These are phyloP conservation scores for Nitzschia sp. DNA, from an alignment of 108 stramenopile genomes.

Conservation along the genomic window DNA sequence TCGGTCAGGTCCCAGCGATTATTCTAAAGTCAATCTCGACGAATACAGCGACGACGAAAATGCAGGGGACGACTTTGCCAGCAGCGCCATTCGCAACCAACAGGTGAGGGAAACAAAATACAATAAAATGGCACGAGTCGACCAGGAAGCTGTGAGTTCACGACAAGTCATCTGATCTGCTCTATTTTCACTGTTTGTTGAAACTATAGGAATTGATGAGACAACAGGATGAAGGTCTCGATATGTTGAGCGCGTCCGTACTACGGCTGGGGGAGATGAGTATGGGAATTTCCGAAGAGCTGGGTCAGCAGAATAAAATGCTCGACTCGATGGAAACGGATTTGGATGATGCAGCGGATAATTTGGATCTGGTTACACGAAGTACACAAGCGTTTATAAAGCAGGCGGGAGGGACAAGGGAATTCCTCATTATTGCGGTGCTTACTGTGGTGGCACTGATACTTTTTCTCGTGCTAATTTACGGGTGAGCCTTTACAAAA, in stretches of 20 bases:
- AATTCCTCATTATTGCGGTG: conserved; percentile 72
- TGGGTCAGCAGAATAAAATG: conserved; percentile 89
- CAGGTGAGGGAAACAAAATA: conserved; percentile 47
- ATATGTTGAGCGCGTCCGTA: conserved; percentile 74
- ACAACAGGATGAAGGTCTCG: conserved; percentile 83
- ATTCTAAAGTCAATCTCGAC: conserved; percentile 40
- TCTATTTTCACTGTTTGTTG: conserved; percentile 2
- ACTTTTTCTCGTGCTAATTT: conserved; percentile 78
- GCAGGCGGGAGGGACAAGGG: conserved; percentile 77
- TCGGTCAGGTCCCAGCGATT: conserved; percentile 15
- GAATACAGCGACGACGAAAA: conserved; percentile 51
- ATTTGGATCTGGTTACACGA: conserved; percentile 79
- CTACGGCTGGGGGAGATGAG: conserved; percentile 78
- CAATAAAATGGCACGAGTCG: no score
- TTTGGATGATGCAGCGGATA: conserved; percentile 76
- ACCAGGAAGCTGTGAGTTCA: no score
- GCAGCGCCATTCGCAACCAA: conserved; percentile 45
- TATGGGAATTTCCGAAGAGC: conserved; percentile 84
- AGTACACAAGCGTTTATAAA: conserved; percentile 91
- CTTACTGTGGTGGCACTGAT: conserved; percentile 66
- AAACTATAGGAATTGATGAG: conserved; percentile 52
- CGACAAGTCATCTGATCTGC: no score
- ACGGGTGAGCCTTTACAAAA: no score
- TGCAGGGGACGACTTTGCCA: conserved; percentile 44
- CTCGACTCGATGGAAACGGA: conserved; percentile 89